Conservation (phyloP, 768 basidiomycete genomes). For the Artomyces pyxidatus region DNA sequence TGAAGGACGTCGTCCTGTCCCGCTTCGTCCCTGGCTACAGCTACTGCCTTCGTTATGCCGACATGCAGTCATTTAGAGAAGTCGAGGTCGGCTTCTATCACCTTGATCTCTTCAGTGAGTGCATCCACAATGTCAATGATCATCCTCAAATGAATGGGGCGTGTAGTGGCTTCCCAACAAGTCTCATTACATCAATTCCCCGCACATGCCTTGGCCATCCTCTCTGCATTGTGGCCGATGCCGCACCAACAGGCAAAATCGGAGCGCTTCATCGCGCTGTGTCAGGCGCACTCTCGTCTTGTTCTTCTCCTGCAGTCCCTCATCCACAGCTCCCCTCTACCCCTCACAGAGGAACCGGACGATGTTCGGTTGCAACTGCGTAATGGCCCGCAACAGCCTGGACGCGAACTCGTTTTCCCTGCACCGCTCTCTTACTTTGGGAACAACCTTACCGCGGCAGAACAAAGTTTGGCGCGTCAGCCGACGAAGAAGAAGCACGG, state of each 20-base stretch:
- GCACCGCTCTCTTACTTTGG: slow-evolving; percentile 53
- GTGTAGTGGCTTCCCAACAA: slow-evolving; percentile 54
- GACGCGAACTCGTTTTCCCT: slow-evolving; percentile 64
- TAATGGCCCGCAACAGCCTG: slow-evolving; percentile 18
- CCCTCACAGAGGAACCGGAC: slow-evolving; percentile 24
- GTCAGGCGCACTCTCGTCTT: slow-evolving; percentile 64
- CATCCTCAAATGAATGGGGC: background rate
- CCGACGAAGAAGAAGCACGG: background rate
- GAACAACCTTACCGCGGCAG: background rate
- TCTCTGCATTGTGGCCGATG: slow-evolving; percentile 32
- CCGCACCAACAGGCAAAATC: slow-evolving; percentile 25
- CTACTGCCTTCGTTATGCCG: slow-evolving; percentile 32
- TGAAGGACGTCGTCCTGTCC: slow-evolving; percentile 33
- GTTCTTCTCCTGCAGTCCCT: slow-evolving; percentile 68
- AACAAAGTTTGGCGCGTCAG: background rate
- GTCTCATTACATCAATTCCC: slow-evolving; percentile 66
- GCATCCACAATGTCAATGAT: slow-evolving; percentile 5
- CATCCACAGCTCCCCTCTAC: slow-evolving; percentile 49
- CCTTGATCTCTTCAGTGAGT: slow-evolving; percentile 60
- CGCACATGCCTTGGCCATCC: slow-evolving; percentile 49
- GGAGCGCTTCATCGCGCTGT: slow-evolving; percentile 36
- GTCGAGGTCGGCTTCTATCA: slow-evolving; percentile 50
- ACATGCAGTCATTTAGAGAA: slow-evolving; percentile 32
- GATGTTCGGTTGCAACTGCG: slow-evolving; percentile 22
- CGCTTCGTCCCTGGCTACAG: slow-evolving; percentile 53